Evolutionary conservation across 176 grass and related monocot species (phyloP).

Genomic region (Aechmea fasciata): DNA sequence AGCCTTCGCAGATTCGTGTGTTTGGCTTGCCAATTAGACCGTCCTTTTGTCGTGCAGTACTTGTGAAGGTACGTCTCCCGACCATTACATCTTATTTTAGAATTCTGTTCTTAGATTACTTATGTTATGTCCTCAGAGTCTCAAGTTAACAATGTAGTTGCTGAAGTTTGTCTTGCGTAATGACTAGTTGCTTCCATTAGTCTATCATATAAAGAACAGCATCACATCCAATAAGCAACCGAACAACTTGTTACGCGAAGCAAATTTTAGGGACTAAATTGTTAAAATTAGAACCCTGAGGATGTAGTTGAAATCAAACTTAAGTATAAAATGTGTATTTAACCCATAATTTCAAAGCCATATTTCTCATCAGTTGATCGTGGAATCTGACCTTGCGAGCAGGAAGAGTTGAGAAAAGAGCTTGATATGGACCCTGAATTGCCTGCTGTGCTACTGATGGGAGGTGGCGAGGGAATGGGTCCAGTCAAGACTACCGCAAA

Average conservation of each 20-base stretch:
- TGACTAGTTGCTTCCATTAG: too few species aligned
- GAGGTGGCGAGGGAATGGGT: constrained; percentile 98
- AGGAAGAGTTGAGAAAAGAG: constrained; percentile 73
- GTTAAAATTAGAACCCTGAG: too few species aligned
- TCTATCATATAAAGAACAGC: too few species aligned
- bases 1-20: constrained; percentile 69
- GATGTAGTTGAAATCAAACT: too few species aligned
- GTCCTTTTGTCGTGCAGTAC: constrained; percentile 80
- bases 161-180: too few species aligned
- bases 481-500: constrained; percentile 90
- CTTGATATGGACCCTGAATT: constrained; percentile 84
- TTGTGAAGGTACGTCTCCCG: constrained; percentile 55
- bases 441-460: constrained; percentile 88
- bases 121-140: background rate
- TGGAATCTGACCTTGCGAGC: background rate
- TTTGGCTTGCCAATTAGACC: constrained; percentile 95
- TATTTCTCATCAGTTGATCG: too few species aligned
- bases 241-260: too few species aligned
- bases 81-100: background rate
- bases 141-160: too few species aligned
- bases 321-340: too few species aligned
- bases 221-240: too few species aligned
- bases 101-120: background rate
- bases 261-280: too few species aligned
- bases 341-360: too few species aligned